Percentiles rank a stretch among this genome's conserved stretches.
phyloP scores from a whole-genome alignment of 805 yeast species.

The Myxozyma melibiosi region DNA sequence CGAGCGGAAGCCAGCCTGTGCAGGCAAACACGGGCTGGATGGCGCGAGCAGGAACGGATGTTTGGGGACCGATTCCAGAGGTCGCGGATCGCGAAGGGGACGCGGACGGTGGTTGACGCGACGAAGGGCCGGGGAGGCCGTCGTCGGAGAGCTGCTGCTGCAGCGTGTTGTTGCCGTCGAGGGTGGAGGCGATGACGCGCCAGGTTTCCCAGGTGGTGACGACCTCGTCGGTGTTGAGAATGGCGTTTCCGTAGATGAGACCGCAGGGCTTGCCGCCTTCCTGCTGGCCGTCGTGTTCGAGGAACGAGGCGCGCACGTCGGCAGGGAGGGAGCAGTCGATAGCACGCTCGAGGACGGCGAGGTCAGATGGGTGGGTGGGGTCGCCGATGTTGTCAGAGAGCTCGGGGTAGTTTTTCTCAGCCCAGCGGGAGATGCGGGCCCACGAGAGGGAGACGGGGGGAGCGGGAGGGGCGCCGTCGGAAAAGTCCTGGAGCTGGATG shows the following conservation, averaged over 20 bases:
- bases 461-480: constrained; percentile 63
- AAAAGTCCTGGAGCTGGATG: constrained; percentile 45
- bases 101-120: constrained; percentile 24
- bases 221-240: constrained; percentile 79
- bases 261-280: constrained; percentile 75
- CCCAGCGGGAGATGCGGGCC: constrained; percentile 87
- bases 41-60: constrained; percentile 74
- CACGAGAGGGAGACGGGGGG: constrained; percentile 75
- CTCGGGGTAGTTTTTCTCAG: constrained; percentile 76
- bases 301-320: constrained; percentile 76
- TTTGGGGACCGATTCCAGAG: constrained; percentile 45
- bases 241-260: constrained; percentile 73
- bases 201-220: constrained; percentile 81
- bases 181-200: constrained; percentile 62
- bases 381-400: constrained; percentile 73
- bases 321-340: constrained; percentile 72
- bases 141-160: constrained; percentile 14
- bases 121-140: constrained; percentile 17
- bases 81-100: constrained; percentile 36
- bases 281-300: constrained; percentile 90
- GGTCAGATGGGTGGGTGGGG: constrained; percentile 78
- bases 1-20: constrained; percentile 87
- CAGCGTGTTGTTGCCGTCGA: constrained; percentile 8
- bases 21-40: constrained; percentile 82
- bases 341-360: constrained; percentile 81